phyloP scores from a whole-genome alignment of 768 basidiomycete species.

The Termitomyces titanicus region DNA sequence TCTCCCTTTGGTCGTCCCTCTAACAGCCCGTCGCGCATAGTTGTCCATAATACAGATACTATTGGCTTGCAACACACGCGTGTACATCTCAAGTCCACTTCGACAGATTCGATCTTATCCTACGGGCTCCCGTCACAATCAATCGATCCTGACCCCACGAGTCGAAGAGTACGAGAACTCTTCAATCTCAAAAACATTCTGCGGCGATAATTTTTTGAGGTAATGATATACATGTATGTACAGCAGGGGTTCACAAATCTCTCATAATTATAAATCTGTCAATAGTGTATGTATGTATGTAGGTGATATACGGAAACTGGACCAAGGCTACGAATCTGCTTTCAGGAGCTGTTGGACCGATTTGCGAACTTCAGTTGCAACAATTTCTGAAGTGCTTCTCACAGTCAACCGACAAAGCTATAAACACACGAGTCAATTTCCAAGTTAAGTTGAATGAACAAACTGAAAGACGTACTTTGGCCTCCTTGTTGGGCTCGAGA shows the following conservation, averaged over 20 bases:
- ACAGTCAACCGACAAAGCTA: constrained; percentile 92
- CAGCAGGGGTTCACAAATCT: background rate
- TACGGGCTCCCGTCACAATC: constrained; percentile 15
- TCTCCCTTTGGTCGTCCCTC: constrained; percentile 19
- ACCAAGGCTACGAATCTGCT: constrained; percentile 20
- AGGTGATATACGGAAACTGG: constrained; percentile 9
- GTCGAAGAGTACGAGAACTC: constrained; percentile 37
- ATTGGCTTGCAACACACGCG: constrained; percentile 15
- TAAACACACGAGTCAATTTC: background rate
- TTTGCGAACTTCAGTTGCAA: constrained; percentile 69
- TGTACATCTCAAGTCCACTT: constrained; percentile 47
- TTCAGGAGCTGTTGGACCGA: constrained; percentile 45
- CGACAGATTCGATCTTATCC: constrained; percentile 52
- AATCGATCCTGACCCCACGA: constrained; percentile 35
- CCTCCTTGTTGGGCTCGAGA: constrained; percentile 92
- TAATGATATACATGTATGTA: background rate
- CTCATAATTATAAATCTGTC: constrained; percentile 9
- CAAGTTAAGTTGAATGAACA: background rate
- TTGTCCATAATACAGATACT: background rate
- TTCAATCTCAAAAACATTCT: constrained; percentile 42
- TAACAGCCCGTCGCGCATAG: constrained; percentile 7
- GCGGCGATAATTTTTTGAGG: constrained; percentile 26
- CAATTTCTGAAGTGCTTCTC: constrained; percentile 91
- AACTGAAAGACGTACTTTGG: constrained; percentile 59
- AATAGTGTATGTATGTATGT: constrained; percentile 17